phyloP scores from a whole-genome alignment of 2,329 filamentous ascomycete species.

The Alternaria brassicae region DNA sequence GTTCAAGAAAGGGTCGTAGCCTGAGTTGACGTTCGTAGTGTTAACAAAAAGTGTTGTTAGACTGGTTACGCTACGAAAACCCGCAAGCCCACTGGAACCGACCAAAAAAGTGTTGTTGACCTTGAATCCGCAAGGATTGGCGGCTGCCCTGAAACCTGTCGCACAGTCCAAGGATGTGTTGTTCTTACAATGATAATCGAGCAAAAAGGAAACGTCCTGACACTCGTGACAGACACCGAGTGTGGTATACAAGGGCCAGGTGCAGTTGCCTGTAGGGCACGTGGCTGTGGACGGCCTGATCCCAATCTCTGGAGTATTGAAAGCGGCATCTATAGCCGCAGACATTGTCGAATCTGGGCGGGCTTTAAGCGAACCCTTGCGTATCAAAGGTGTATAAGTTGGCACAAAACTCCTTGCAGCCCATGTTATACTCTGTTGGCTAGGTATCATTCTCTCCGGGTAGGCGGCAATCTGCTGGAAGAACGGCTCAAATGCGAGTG shows the following conservation, averaged over 20 bases:
- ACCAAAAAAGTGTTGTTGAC: conserved; percentile 18
- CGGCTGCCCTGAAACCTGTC: background rate
- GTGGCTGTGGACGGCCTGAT: conserved; percentile 4
- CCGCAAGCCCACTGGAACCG: background rate
- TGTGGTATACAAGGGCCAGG: conserved; percentile 23
- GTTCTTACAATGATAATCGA: conserved; percentile 18
- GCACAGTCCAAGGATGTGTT: background rate
- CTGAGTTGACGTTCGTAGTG: background rate
- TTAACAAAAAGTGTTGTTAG: conserved; percentile 7
- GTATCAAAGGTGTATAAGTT: background rate
- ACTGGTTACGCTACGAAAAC: background rate
- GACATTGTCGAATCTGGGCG: background rate
- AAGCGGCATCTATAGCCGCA: background rate
- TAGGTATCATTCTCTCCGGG: background rate
- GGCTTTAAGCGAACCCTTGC: background rate
- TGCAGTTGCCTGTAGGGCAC: conserved; percentile 23
- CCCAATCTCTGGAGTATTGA: background rate
- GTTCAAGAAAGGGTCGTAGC: conserved; percentile 9
- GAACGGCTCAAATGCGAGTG: conserved; percentile 27
- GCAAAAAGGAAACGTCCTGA: conserved; percentile 16
- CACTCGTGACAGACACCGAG: conserved; percentile 28
- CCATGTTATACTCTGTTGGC: background rate
- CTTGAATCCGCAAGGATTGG: conserved; percentile 19
- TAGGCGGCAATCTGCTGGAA: conserved; percentile 28
- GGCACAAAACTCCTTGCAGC: conserved; percentile 1